Conservation (phyloP, 2,329 filamentous ascomycete genomes). For the Thyridium curvatum region DNA sequence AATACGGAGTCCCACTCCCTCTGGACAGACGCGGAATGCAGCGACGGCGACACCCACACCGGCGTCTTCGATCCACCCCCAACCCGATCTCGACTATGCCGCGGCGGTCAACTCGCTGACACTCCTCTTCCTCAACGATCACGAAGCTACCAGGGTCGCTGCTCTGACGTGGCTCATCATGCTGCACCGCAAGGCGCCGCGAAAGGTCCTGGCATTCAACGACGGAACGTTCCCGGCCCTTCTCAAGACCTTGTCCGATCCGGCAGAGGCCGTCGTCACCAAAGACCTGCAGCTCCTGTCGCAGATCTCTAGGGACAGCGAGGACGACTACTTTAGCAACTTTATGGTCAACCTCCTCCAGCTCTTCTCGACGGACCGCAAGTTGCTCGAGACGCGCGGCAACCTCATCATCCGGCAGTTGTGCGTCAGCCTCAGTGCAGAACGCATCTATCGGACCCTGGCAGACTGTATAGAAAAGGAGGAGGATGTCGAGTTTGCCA, state of each 20-base stretch:
- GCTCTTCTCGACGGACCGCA: constrained; percentile 89
- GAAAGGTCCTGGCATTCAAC: constrained; percentile 90
- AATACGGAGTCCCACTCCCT: constrained; percentile 41
- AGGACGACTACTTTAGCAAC: constrained; percentile 94
- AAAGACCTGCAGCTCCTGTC: constrained; percentile 89
- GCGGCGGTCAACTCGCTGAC: constrained; percentile 91
- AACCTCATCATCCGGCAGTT: constrained; percentile 96
- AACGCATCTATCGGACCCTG: constrained; percentile 90
- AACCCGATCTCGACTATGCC: constrained; percentile 85
- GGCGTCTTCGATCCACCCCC: constrained; percentile 33
- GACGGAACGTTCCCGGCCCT: constrained; percentile 95
- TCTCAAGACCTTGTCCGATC: constrained; percentile 92
- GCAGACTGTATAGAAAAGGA: constrained; percentile 97
- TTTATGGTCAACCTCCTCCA: constrained; percentile 98
- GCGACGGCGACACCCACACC: constrained; percentile 37
- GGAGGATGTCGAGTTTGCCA: constrained; percentile 96
- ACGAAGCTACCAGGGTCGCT: constrained; percentile 90
- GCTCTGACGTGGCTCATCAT: constrained; percentile 96
- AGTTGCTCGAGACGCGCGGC: constrained; percentile 82
- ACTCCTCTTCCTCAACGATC: constrained; percentile 89
- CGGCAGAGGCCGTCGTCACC: constrained; percentile 90
- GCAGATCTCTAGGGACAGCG: constrained; percentile 92
- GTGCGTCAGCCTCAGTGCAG: constrained; percentile 85
- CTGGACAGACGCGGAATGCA: constrained; percentile 28
- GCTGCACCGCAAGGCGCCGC: constrained; percentile 90